Base-by-base conservation (phyloP, 495 filamentous ascomycete species). In the Hypoxylon fragiforme region DNA sequence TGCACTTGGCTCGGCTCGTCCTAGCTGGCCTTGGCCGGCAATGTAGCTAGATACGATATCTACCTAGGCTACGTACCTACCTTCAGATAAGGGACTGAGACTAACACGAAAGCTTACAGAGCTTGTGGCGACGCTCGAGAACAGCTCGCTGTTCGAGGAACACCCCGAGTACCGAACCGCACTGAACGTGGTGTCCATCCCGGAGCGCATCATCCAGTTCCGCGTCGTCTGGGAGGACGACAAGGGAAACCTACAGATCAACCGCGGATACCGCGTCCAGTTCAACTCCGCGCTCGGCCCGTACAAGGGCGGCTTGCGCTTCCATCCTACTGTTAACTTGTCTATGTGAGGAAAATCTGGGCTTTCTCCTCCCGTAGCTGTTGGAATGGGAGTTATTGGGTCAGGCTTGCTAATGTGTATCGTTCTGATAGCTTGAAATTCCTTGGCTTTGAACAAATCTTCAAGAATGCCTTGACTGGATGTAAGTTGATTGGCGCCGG, bases 401-500 rank as follows among this genome's bases (percentile, higher is more conserved):
- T 37, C 20, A 28, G 42, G 26, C 49, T 31, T 40, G 50, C 62
- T 71, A 54, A 69, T 50, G 42, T 49, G 15, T 32, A n/a, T 16
- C 15, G n/a, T n/a, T 3, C 11, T 28, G 41, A 39, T 38, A 74
- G 70, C 68, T 82, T 98, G 57, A 98, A 98, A 79, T 97, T 97
- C 81, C 81, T 98, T 64, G 94, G 92, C 47, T 97, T 97, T 71
- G 94, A 98, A 86, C 94, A 98, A 81, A 94, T 90, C 77, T 97
- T 98, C 82, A 98, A 98, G 86, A 98, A 98, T 91, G 94, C 94
- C 57, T 78, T 98, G 64, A 97, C 94, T 54, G 94, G 94, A 60
- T 75, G 89, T 92, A 77, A 81, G 89, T 88, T 46, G 37, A 21
- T 32, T 18, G n/a, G n/a, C n/a, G n/a, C n/a, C n/a, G n/a, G n/a